phyloP scores from a whole-genome alignment of 2,329 filamentous ascomycete species.

The Neoascochyta sp. region DNA sequence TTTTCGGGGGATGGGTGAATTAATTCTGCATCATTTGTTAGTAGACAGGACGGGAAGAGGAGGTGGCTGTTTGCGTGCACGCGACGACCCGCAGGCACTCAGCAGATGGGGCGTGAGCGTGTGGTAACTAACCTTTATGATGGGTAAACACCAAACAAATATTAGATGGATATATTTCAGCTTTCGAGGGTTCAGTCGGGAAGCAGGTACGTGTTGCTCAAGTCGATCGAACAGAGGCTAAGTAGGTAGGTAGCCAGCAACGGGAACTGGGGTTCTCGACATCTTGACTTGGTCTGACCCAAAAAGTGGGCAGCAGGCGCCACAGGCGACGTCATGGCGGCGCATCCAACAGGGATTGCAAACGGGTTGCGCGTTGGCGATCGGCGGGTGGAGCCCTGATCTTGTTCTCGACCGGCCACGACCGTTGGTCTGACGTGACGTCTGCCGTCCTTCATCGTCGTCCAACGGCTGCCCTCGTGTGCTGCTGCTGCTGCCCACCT shows the following conservation, averaged over 20 bases:
- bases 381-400: slow-evolving; percentile 21
- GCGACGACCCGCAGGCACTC: no score
- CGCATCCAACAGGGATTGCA: slow-evolving; percentile 18
- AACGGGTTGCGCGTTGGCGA: slow-evolving; percentile 11
- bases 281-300: slow-evolving; percentile 23
- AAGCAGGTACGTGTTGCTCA: no score
- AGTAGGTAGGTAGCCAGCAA: no score
- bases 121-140: slow-evolving; percentile 13
- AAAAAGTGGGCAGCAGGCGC: slow-evolving; percentile 30
- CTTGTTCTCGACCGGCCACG: slow-evolving; percentile 25
- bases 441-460: slow-evolving; percentile 10
- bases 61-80: no score
- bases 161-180: no score
- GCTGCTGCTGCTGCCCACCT: slow-evolving; percentile 8
- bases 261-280: slow-evolving; percentile 12
- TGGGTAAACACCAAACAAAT: background rate
- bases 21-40: background rate
- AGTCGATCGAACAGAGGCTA: no score
- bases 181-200: no score
- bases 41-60: no score
- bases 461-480: slow-evolving; percentile 8
- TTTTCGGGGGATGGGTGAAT: slow-evolving; percentile 1
- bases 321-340: slow-evolving; percentile 35
- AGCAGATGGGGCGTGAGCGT: no score
- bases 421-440: slow-evolving; percentile 8